phyloP scores from a whole-genome alignment of 345 rosid genomes.

The Boechera stricta region DNA sequence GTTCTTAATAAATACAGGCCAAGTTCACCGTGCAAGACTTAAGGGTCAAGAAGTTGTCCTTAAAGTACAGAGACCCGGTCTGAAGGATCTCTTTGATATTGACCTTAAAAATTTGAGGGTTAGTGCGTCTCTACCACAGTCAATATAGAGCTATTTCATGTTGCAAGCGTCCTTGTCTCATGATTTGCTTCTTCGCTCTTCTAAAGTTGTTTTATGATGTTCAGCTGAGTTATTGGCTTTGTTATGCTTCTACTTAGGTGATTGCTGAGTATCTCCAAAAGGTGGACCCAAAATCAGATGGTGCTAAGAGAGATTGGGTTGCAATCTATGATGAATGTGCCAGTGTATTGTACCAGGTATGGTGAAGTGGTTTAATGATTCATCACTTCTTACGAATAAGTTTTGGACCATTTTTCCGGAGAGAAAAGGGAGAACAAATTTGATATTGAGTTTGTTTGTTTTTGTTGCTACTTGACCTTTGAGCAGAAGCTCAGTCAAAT shows the following conservation, averaged over 20 bases:
- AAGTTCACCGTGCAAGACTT: constrained; percentile 92
- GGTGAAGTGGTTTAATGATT: neutral
- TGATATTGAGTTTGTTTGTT: neutral
- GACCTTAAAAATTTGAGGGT: constrained; percentile 98
- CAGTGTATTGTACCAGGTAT: constrained; percentile 84
- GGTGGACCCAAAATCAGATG: constrained; percentile 98
- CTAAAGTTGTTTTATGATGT: constrained; percentile 8
- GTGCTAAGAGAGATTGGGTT: constrained; percentile 99
- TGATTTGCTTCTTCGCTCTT: neutral
- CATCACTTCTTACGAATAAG: constrained; percentile 2
- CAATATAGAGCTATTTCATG: neutral
- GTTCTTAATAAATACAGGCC: constrained; percentile 58
- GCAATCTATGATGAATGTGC: constrained; percentile 99
- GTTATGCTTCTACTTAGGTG: constrained; percentile 55
- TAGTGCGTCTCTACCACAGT: constrained; percentile 37
- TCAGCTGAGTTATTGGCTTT: neutral
- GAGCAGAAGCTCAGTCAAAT: neutral
- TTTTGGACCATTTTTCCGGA: neutral
- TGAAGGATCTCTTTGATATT: constrained; percentile 93
- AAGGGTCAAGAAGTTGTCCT: constrained; percentile 92
- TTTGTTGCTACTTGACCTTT: neutral
- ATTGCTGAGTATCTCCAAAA: constrained; percentile 97
- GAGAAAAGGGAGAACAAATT: neutral
- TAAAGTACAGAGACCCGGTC: constrained; percentile 98
- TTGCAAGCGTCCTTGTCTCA: neutral